Evolutionary conservation across 2,329 filamentous ascomycete species (phyloP), one percentile per base, ranked within the genome.

Genomic region (Phialophora verrucosa): DNA sequence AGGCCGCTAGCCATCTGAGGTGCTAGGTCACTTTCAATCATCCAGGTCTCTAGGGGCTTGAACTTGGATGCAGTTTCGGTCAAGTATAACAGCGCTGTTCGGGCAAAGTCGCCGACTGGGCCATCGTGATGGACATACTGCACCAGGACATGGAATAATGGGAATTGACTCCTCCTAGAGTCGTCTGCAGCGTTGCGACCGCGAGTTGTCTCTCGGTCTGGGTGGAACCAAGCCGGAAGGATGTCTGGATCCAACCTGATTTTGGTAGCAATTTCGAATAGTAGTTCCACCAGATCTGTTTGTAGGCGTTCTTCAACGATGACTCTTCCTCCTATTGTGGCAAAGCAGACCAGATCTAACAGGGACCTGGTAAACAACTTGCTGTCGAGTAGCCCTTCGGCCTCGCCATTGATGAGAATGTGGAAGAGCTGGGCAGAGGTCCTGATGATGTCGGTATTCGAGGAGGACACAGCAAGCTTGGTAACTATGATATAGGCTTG

Each of bases 91-190:
- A 99, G 78, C 0, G 95, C 95, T 0, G 95, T 99, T 64, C 95
- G 85, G 2, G 95, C 94, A 82, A 99, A 99, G 78, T 99, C 95
- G 12, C 95, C 95, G 20, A 96, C 91, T 63, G 94, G 90, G 50
- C 95, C 95, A 76, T 97, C 94, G 71, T 96, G 91, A 75, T 99
- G 94, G 61, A 99, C 96, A 76, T 97, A 96, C 76, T 99, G 93
- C 76, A 99, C 91, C 71, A 99, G 83, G 49, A 98, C 86, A 76
- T 98, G 98, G 79, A 97, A 98, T 1, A 99, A 81, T 0, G 95
- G 95, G 71, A 99, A 99, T 75, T 98, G 94, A 71, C 93, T 91
- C 76, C 93, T 90, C 75, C 96, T 91, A 5, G 91, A 95, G 58
- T 90, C 87, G 2, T 93, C 93, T 0, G 91, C 91, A 31, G 81